Evolutionary conservation across 164 flowering plant species (phyloP), one percentile per base, ranked within the genome.

Genomic region (Stephania cephalantha): DNA sequence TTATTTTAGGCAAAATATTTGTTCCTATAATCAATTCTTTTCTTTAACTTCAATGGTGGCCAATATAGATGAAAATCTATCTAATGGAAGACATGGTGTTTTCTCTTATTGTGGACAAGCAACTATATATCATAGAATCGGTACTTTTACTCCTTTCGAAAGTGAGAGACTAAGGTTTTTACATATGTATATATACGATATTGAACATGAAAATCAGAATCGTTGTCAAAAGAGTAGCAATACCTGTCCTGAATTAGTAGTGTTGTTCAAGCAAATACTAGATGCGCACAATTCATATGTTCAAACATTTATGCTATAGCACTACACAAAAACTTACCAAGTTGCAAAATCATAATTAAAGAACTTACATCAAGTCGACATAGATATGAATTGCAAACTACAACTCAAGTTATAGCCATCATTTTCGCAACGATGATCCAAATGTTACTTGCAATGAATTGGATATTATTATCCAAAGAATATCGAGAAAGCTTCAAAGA

Each of bases 401-500:
- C 71, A 18, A 42, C 71, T 1, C 77, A 74, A 74, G 71, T 74
- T 3, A 63, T 25, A 11, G 71, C 35, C 3, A 31, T 31, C 48
- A 12, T 15, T 74, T 6, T 20, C 42, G 25, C 68, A 45, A 53
- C 10, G 46, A 20, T 46, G 70, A 45, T 6, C n/a, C 64, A 8
- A 4, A 2, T 4, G 45, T 6, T 2, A 12, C 17, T 13, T 68
- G 13, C 15, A 11, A 67, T 42, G 45, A 9, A 46, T 68, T 71
- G 46, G 35, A 73, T 46, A 73, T 73, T 17, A 68, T 74, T 46
- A 29, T 74, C 6, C n/a, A 67, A 46, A 67, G 13, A 15, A 10
- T 0, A 29, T n/a, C n/a, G 4, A 71, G 71, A 15, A 12, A 68
- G 8, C 22, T 68, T 5, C 22, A 25, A 15, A 48, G 42, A 30